Evolutionary conservation across 805 yeast genomes (phyloP), one percentile per base, ranked within the genome.

Genomic region (Saturnispora galanensis): DNA sequence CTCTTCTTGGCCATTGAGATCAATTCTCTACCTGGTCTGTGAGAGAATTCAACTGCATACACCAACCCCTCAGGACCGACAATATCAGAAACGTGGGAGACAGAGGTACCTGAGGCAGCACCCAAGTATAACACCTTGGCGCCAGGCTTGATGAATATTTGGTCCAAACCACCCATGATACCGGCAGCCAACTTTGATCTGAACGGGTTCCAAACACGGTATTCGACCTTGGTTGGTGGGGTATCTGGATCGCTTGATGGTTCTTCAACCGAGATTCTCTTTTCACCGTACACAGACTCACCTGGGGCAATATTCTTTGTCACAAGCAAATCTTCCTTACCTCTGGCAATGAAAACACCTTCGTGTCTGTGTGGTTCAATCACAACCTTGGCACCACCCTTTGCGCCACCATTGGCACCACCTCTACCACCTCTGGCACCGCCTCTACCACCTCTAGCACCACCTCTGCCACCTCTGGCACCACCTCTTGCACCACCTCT

Each of bases 141-240:
- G 64, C 98, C 98, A 62, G 98, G 98, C 47, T 85, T 94, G 69
- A 93, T 84, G 75, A 88, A 94, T 58, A 93, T 71, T 73, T 93
- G 97, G 66, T 90, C 98, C 57, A 93, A 72, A 84, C 98, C 98
- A 73, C 98, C 98, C 87, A 93, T 85, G 56, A 93, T 86, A 84
- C 98, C 98, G 52, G 98, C 98, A 66, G 98, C 98, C 73, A 93
- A 76, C 79, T 93, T 93, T 49, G 97, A 90, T 81, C 98, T 84
- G 84, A 93, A 93, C 52, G 98, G 98, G 73, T 93, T 93, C 98
- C 98, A 93, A 56, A 93, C 98, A 79, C 98, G 89, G 81, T 93
- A 93, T 75, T 93, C 98, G 50, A 81, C 77, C 76, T 93, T 93
- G 62, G 97, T 88, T 54, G 93, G 80, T 56, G 93, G 85, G 48